Conservation (phyloP, 129 eudicot genomes). For the Oenanthe sinensis region DNA sequence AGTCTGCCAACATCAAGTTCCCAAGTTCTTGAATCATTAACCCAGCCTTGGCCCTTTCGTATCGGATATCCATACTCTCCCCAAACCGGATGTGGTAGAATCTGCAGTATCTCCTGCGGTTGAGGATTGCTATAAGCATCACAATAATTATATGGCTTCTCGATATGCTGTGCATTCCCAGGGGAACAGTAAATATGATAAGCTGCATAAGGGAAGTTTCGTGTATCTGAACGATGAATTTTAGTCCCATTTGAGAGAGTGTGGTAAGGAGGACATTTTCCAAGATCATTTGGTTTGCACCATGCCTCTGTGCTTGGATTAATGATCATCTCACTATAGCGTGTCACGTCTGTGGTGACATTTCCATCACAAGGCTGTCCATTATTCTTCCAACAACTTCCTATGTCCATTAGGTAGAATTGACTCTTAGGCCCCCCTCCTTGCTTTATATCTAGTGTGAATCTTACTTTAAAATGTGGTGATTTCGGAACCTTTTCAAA, state of each 20-base stretch:
- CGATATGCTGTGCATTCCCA: constrained; percentile 64
- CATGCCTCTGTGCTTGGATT: constrained; percentile 23
- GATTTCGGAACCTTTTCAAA: constrained; percentile 32
- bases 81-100: constrained; percentile 88
- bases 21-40: constrained; percentile 67
- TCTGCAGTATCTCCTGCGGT: constrained; percentile 78
- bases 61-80: constrained; percentile 71
- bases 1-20: constrained; percentile 78
- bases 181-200: constrained; percentile 88
- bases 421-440: constrained; percentile 54
- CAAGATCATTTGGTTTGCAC: constrained; percentile 20
- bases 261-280: constrained; percentile 49
- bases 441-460: constrained; percentile 33
- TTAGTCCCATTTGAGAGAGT: constrained; percentile 26
- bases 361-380: constrained; percentile 45
- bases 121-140: constrained; percentile 93
- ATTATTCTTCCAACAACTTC: constrained; percentile 65
- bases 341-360: constrained; percentile 45
- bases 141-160: constrained; percentile 48
- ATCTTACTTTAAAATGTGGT: constrained; percentile 47
- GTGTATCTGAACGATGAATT: constrained; percentile 29
- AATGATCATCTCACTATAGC: constrained; percentile 48
- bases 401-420: constrained; percentile 49
- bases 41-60: constrained; percentile 68
- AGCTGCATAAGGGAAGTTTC: constrained; percentile 38